Evolutionary conservation across 257 asterid genomes (phyloP), one percentile per base, ranked within the genome.

Genomic region (Petunia secreta): DNA sequence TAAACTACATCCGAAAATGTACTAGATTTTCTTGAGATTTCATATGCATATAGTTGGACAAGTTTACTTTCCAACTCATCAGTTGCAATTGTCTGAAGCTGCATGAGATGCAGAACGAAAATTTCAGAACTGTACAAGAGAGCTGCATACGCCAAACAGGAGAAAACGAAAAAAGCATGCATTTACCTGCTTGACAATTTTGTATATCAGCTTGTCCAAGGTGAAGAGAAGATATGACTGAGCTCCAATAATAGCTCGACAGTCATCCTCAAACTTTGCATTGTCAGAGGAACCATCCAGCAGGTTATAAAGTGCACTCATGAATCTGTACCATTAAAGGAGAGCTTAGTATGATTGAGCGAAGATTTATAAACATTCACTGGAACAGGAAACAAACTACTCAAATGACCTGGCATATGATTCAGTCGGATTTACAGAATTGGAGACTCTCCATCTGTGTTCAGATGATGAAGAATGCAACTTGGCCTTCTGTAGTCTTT

Each of bases 251-350:
- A 94, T 89, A 80, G 98, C 90, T 68, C 98, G 92, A 75, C 99
- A 96, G 82, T 96, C 99, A 83, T 96, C 99, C 87, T 96, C 99
- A 79, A 89, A 96, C 89, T 91, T 96, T 44, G 97, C 83, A 73
- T 88, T 90, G 85, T 94, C 98, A 80, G 90, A 90, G 81, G 97
- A 88, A 57, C 99, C 99, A 82, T 89, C 91, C 75, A 96, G 89
- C 81, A 94, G 88, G 85, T 82, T 92, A 81, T 85, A 84, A 59
- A 96, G 93, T n/a, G 97, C 93, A 84, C 83, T 89, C 91, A 87
- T 92, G 85, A 96, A 90, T 84, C 98, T 96, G 94, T 55, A 82
- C 58, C 85, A 86, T 57, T 54, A 39, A 82, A 74, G 15, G 77
- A 85, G 82, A 79, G 73, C 43, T 48, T 64, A 50, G 75, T 50